phyloP scores from a whole-genome alignment of 805 yeast species.

The Teunomyces stri region DNA sequence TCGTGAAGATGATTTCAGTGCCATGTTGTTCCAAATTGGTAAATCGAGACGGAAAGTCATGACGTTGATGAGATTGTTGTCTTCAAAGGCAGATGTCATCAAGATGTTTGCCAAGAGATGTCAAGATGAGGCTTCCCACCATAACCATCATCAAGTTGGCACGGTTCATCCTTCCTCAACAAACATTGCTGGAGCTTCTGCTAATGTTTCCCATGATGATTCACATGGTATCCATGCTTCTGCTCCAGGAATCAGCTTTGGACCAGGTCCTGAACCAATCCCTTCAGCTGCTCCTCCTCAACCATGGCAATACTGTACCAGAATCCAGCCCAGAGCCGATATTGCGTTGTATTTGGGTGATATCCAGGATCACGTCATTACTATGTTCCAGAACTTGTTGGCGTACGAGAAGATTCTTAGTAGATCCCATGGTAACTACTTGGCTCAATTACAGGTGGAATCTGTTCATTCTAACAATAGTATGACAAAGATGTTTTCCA shows the following conservation, averaged over 20 bases:
- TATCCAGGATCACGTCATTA: slow-evolving; percentile 31
- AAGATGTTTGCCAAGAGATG: slow-evolving; percentile 30
- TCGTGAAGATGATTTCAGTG: slow-evolving; percentile 19
- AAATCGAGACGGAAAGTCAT: slow-evolving; percentile 28
- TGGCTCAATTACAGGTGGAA: slow-evolving; percentile 31
- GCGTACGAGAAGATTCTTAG: slow-evolving; percentile 28
- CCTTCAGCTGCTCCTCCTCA: slow-evolving; percentile 8
- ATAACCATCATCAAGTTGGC: slow-evolving; percentile 3
- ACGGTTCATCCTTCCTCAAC: slow-evolving; percentile 13
- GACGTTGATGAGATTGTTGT: slow-evolving; percentile 29
- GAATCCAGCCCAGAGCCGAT: slow-evolving; percentile 26
- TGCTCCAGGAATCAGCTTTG: slow-evolving; percentile 30
- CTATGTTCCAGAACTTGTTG: slow-evolving; percentile 29
- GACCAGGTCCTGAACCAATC: slow-evolving; percentile 36
- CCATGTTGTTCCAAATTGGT: slow-evolving; percentile 25
- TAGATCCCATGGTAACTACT: slow-evolving; percentile 27
- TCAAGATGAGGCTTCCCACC: slow-evolving; percentile 22
- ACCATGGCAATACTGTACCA: slow-evolving; percentile 5
- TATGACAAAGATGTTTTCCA: slow-evolving; percentile 24
- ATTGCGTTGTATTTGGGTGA: slow-evolving; percentile 30
- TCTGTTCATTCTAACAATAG: slow-evolving; percentile 25
- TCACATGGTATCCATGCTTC: slow-evolving; percentile 14
- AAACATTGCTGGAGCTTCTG: slow-evolving; percentile 8
- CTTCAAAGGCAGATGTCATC: slow-evolving; percentile 29
- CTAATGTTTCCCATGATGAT: neutral